Evolutionary conservation across 1,284 basidiomycete species (phyloP), one percentile per base, ranked within the genome.

Genomic region (Phlebopus sp.): DNA sequence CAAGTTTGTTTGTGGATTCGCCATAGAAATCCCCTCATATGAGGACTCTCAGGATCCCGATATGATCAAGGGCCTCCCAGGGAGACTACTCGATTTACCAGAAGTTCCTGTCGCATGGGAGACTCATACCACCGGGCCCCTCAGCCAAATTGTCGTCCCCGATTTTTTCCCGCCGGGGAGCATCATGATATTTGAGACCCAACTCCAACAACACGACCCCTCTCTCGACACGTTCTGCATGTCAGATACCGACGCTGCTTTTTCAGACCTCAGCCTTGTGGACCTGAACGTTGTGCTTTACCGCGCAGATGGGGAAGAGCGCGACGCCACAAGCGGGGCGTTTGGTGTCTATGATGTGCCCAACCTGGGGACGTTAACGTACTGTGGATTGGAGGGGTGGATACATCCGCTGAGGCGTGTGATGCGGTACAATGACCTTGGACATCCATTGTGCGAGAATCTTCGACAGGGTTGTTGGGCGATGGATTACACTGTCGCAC

Each of bases 301-400:
- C 69, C 83, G 94, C 19, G 78, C 90, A 0, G 92, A 97, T 51
- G 86, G 84, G 0, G 95, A 97, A 68, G 94, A 97, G 67, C 74
- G 82, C 18, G 94, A 97, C 63, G 89, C 90, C 1, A 95, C 91
- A 13, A 68, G 62, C 6, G 83, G 84, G 2, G 71, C 77, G 52
- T 81, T 82, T 62, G 93, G 94, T 4, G 78, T 75, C 1, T 97
- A 97, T 67, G 76, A 83, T 44, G 70, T 97, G 27, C 89, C 92
- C 9, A 79, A 77, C 23, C 65, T 83, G 30, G 90, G 88, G 0
- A 77, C 78, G 47, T 71, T 93, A 60, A 82, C 81, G 10, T 97
- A 96, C 68, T 97, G 92, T 60, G 94, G 94, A 23, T 68, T 97
- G 42, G 92, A 97, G 65, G 95, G 94, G 1, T 97, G 93, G 92